Evolutionary conservation across 306 rosid genomes (phyloP).

Genomic region (Hippophae rhamnoides): DNA sequence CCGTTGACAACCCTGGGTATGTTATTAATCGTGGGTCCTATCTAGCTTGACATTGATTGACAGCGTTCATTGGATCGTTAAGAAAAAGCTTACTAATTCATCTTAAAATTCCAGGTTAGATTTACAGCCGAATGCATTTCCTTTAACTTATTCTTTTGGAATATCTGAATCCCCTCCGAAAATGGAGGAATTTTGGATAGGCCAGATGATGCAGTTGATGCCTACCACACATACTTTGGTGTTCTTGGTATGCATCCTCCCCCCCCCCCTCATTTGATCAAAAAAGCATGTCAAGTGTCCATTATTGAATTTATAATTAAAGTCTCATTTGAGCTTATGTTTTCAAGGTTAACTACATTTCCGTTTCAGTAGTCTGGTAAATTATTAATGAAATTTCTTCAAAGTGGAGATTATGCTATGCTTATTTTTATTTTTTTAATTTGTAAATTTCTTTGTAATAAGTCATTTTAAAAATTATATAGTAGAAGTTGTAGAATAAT

Average conservation of each 20-base stretch:
- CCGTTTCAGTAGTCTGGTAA: no score
- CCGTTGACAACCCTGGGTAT: slow-evolving; percentile 35
- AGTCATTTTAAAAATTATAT: no score
- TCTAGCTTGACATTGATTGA: slow-evolving; percentile 94
- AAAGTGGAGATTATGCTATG: no score
- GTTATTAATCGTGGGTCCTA: slow-evolving; percentile 93
- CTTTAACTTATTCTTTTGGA: slow-evolving; percentile 12
- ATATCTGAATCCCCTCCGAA: slow-evolving; percentile 33
- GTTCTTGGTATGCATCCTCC: slow-evolving; percentile 65
- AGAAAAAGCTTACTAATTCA: slow-evolving; percentile 72
- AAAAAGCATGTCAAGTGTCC: no score
- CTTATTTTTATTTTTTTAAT: no score
- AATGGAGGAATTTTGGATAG: slow-evolving; percentile 93
- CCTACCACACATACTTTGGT: slow-evolving; percentile 76
- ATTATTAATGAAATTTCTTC: no score
- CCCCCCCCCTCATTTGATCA: no score
- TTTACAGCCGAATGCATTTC: not conserved
- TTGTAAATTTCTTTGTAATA: no score
- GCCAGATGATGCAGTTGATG: slow-evolving; percentile 90
- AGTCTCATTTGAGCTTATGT: no score
- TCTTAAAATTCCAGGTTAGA: slow-evolving; percentile 75
- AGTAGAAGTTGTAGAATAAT: no score
- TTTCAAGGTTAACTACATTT: no score
- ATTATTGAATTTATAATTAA: no score
- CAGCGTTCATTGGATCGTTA: slow-evolving; percentile 67